Conservation (phyloP, 163 green algal species). For the Scenedesmus sp. region DNA sequence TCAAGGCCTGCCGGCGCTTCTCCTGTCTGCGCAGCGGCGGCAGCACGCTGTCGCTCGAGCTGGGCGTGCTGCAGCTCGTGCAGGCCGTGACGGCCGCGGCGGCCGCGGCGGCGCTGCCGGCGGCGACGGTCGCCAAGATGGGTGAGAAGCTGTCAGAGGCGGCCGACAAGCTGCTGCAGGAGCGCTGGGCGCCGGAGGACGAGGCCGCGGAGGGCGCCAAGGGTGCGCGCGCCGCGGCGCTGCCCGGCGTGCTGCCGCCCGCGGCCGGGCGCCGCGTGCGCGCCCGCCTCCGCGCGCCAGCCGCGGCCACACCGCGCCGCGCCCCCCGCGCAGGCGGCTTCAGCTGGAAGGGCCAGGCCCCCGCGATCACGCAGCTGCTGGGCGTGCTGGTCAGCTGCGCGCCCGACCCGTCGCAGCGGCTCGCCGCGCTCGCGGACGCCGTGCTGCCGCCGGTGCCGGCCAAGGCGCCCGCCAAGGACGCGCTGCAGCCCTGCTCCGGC, state of each 20-base stretch:
- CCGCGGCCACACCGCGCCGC: too few relatives aligned
- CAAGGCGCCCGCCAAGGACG: constrained; percentile 31
- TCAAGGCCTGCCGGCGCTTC: constrained; percentile 16
- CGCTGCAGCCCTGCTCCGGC: constrained; percentile 1
- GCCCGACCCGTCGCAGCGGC: constrained; percentile 17
- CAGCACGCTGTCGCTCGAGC: constrained; percentile 41
- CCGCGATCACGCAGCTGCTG: constrained; percentile 41
- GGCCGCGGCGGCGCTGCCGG: background rate
- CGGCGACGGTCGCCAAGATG: background rate
- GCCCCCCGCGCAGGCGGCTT: too few relatives aligned
- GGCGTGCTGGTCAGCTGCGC: constrained; percentile 14
- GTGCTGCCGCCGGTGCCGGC: constrained; percentile 25
- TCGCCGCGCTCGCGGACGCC: background rate
- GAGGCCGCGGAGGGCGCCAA: constrained; percentile 28
- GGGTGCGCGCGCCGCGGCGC: constrained; percentile 1
- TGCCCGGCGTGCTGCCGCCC: background rate
- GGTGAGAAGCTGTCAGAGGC: background rate
- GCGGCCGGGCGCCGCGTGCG: too few relatives aligned
- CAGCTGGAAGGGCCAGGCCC: constrained; percentile 33
- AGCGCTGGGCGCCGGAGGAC: constrained; percentile 24
- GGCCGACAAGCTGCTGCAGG: constrained; percentile 34
- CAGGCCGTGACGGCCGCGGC: constrained; percentile 2
- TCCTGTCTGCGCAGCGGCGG: too few relatives aligned
- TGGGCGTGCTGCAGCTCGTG: constrained; percentile 33
- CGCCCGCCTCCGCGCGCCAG: too few relatives aligned